Evolutionary conservation across 2,329 filamentous ascomycete species (phyloP).

Genomic region (Pseudocercospora eumusae): DNA sequence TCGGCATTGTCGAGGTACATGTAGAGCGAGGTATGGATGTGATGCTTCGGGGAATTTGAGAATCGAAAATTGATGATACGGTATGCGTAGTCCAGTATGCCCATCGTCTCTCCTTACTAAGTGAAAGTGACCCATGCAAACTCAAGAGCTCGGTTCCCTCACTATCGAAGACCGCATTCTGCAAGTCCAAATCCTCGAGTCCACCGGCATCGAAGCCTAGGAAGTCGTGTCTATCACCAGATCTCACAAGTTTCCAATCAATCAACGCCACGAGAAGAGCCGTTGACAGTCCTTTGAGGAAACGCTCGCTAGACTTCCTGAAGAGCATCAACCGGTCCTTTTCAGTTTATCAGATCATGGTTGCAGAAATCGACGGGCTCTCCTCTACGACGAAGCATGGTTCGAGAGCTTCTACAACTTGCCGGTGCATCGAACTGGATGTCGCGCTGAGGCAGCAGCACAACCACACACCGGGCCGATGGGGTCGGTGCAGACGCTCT

Average conservation of each 20-base stretch:
- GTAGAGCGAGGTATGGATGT: too few species aligned
- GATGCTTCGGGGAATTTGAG: too few species aligned
- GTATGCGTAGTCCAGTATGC: too few species aligned
- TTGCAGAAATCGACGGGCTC: neutral
- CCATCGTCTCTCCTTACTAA: too few species aligned
- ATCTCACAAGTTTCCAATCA: conserved; percentile 11
- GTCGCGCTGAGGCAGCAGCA: neutral
- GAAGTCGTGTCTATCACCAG: neutral
- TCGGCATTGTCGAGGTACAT: too few species aligned
- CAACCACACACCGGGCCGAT: neutral
- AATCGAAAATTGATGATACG: too few species aligned
- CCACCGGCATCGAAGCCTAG: neutral
- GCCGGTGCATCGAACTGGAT: neutral
- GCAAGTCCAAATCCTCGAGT: neutral
- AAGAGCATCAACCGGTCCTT: neutral
- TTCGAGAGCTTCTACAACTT: neutral
- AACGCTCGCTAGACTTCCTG: neutral
- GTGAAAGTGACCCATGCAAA: too few species aligned
- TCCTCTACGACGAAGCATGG: neutral
- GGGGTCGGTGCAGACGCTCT: neutral
- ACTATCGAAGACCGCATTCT: neutral
- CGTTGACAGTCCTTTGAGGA: too few species aligned
- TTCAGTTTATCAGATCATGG: too few species aligned
- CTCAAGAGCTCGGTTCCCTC: too few species aligned
- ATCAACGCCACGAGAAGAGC: neutral